These are phyloP conservation scores for Pythium utonaiense DNA, from an alignment of 352 stramenopile genomes.

Conservation along the genomic window DNA sequence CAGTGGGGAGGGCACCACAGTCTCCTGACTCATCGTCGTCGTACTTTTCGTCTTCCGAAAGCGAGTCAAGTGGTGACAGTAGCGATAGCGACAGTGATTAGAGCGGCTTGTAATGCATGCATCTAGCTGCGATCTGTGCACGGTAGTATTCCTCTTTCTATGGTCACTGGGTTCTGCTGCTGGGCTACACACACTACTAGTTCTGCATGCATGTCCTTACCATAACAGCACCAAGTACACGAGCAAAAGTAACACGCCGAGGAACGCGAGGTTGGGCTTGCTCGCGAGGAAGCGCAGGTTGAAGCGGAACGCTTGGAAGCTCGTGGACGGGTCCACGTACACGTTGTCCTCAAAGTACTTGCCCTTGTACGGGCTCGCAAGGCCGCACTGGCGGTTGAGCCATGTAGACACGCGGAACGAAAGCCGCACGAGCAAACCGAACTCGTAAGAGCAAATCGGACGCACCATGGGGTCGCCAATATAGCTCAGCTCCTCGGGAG, in stretches of 20 bases:
- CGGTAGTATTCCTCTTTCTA: neutral
- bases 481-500: slow-evolving; percentile 56
- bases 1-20: too few relatives aligned
- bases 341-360: slow-evolving; percentile 74
- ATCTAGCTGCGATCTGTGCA: neutral
- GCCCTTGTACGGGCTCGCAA: slow-evolving; percentile 65
- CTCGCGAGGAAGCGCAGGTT: slow-evolving; percentile 86
- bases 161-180: neutral
- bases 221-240: slow-evolving; percentile 71
- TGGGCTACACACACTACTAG: neutral
- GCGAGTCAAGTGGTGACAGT: slow-evolving; percentile 48
- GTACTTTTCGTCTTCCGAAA: slow-evolving; percentile 77
- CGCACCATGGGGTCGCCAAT: slow-evolving; percentile 82
- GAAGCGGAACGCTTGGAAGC: slow-evolving; percentile 56
- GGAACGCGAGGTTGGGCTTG: slow-evolving; percentile 79
- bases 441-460: slow-evolving; percentile 81
- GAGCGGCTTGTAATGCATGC: neutral
- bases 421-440: slow-evolving; percentile 69
- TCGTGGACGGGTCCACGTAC: slow-evolving; percentile 41
- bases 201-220: slow-evolving; percentile 14
- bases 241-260: slow-evolving; percentile 50
- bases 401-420: slow-evolving; percentile 77
- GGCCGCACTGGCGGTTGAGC: slow-evolving; percentile 66
- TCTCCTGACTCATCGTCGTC: slow-evolving; percentile 71
- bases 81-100: slow-evolving; percentile 37